These are phyloP conservation scores for Alternaria brassicae DNA, from an alignment of 2,329 filamentous ascomycete species.

Conservation along the genomic window DNA sequence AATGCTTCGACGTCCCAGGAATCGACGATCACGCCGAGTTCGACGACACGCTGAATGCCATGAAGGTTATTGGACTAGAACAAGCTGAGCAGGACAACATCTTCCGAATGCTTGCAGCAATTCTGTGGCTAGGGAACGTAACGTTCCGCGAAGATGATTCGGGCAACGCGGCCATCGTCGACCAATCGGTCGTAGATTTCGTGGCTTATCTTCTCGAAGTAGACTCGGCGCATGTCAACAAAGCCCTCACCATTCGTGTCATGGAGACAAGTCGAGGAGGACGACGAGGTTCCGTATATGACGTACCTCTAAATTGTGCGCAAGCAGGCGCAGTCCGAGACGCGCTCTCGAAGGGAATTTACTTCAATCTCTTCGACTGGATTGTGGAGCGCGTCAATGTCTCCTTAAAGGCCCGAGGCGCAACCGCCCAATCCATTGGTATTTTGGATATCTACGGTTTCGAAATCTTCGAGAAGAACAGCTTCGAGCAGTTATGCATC, in stretches of 20 bases:
- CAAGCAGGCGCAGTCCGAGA: conserved; percentile 89
- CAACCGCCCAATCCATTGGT: conserved; percentile 83
- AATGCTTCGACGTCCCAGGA: conserved; percentile 91
- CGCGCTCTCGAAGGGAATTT: conserved; percentile 92
- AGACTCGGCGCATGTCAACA: conserved; percentile 77
- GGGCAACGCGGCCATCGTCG: conserved; percentile 84
- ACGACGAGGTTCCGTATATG: conserved; percentile 70
- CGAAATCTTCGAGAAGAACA: conserved; percentile 98
- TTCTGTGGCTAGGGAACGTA: conserved; percentile 95
- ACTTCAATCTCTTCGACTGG: conserved; percentile 98
- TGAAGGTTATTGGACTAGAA: conserved; percentile 89
- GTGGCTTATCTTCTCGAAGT: conserved; percentile 93
- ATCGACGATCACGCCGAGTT: conserved; percentile 93
- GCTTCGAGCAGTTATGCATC: conserved; percentile 98
- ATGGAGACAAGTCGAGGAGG: conserved; percentile 74
- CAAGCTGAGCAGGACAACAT: conserved; percentile 94
- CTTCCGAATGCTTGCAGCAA: conserved; percentile 89
- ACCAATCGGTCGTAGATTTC: conserved; percentile 93
- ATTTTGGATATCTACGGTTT: conserved; percentile 99
- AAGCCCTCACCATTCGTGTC: conserved; percentile 87
- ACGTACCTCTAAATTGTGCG: conserved; percentile 81
- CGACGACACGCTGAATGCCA: conserved; percentile 88
- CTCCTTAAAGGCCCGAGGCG: conserved; percentile 79
- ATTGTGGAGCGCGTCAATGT: conserved; percentile 92
- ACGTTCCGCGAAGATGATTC: conserved; percentile 88